These are phyloP conservation scores for Physcomitrellopsis africana DNA, from an alignment of 225 moss, liverwort and hornwort genomes.

Conservation along the genomic window DNA sequence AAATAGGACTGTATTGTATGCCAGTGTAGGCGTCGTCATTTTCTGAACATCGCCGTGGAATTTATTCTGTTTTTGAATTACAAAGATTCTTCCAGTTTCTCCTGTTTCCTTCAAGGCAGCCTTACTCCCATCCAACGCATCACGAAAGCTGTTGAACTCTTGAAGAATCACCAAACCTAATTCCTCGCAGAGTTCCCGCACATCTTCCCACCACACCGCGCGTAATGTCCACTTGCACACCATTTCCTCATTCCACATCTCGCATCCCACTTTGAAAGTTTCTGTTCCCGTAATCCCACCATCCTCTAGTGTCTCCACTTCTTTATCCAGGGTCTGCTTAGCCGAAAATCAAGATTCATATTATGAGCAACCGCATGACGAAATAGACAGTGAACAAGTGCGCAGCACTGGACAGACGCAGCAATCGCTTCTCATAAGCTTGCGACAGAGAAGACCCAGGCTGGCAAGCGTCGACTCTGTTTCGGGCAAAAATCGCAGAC, in stretches of 20 bases:
- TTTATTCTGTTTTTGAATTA: conserved; percentile 34
- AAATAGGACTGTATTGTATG: conserved; percentile 38
- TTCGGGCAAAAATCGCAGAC: not conserved
- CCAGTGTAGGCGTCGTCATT: conserved; percentile 27
- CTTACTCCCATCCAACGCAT: conserved; percentile 43
- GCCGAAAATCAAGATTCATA: conserved; percentile 5
- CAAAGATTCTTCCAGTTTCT: conserved; percentile 47
- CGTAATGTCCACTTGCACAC: conserved; percentile 49
- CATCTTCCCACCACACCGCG: conserved; percentile 44
- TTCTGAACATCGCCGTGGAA: not conserved
- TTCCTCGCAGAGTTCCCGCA: conserved; percentile 47
- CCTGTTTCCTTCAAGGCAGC: conserved; percentile 39
- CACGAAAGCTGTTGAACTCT: conserved; percentile 44
- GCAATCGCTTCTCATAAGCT: conserved; percentile 3
- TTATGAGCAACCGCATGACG: not conserved
- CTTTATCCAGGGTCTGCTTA: conserved; percentile 47
- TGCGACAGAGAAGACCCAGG: conserved; percentile 5
- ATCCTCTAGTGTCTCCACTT: conserved; percentile 38
- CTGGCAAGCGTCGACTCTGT: not conserved
- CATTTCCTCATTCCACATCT: conserved; percentile 50
- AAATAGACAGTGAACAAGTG: not conserved
- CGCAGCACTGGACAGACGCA: not conserved
- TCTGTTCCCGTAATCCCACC: conserved; percentile 45
- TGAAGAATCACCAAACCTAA: conserved; percentile 48
- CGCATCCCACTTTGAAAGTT: conserved; percentile 49